A percentile compares a stretch with the other conserved stretches of the same genome.
Conservation (phyloP, 352 stramenopile genomes). For the Pythium sukuiense region DNA sequence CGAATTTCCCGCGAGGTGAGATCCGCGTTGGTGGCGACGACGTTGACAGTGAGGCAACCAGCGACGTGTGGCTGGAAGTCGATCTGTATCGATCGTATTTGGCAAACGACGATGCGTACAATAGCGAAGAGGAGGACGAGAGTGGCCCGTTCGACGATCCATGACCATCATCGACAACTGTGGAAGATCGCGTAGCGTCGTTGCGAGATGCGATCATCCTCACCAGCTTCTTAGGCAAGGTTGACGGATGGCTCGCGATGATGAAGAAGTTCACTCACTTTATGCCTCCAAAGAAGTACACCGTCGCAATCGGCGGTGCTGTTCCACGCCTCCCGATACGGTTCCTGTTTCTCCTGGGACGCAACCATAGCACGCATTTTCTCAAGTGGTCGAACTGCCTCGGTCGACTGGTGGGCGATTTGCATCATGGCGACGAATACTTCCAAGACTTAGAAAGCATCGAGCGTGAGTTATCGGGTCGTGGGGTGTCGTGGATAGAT, state of each 20-base stretch:
- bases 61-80: not conserved
- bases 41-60: not conserved
- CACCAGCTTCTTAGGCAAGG: conserved; percentile 5
- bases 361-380: not conserved
- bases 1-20: too few species aligned
- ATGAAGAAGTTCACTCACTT: not conserved
- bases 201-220: conserved; percentile 25
- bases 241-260: conserved; percentile 4
- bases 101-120: not conserved
- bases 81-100: not conserved
- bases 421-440: too few species aligned
- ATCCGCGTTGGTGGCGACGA: not conserved
- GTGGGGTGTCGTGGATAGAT: not conserved
- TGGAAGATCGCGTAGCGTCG: not conserved
- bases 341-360: not conserved
- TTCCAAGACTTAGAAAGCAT: too few species aligned
- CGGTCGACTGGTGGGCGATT: not conserved
- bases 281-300: not conserved
- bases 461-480: too few species aligned
- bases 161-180: not conserved
- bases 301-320: not conserved
- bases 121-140: not conserved
- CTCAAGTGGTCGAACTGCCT: not conserved
- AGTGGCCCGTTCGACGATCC: not conserved
- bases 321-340: not conserved